phyloP scores from a whole-genome alignment of 208 protist species.

The Porcisia hertigi region DNA sequence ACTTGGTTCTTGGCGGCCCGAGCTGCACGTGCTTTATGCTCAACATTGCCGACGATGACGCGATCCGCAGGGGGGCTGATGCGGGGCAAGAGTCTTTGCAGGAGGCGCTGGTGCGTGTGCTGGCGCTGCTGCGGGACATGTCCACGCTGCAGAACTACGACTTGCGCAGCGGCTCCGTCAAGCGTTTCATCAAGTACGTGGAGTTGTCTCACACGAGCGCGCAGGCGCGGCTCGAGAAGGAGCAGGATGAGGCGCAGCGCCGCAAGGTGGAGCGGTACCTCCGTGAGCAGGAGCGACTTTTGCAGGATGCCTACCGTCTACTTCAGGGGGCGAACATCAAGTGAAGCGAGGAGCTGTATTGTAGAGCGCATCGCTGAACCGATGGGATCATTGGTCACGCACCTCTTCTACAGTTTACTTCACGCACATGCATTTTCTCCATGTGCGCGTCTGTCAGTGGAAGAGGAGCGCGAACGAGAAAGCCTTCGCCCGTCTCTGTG shows the following conservation, averaged over 20 bases:
- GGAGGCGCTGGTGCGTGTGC: conserved; percentile 39
- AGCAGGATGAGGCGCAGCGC: conserved; percentile 43
- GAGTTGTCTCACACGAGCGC: conserved; percentile 49
- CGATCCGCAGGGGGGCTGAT: conserved; percentile 23
- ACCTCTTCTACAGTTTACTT: too few relatives aligned
- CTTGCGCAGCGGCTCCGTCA: conserved; percentile 73
- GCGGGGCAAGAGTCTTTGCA: conserved; percentile 40
- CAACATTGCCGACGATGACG: conserved; percentile 62
- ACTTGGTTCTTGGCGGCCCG: conserved; percentile 71
- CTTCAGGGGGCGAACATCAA: conserved; percentile 46
- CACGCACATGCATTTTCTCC: too few relatives aligned
- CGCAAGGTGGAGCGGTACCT: conserved; percentile 58
- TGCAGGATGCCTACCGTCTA: conserved; percentile 50
- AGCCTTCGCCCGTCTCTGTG: neutral
- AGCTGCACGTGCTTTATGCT: conserved; percentile 74
- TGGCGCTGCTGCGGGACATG: conserved; percentile 55
- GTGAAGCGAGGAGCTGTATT: conserved; percentile 24
- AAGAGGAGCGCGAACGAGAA: neutral
- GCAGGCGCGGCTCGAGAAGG: conserved; percentile 37
- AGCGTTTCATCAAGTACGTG: conserved; percentile 75
- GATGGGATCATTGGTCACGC: neutral
- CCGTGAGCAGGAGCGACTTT: conserved; percentile 56
- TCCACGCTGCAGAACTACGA: conserved; percentile 61
- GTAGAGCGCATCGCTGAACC: neutral
- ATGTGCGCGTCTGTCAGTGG: neutral